Conservation (phyloP, 495 filamentous ascomycete genomes). For the Lasiosphaeria ovina region DNA sequence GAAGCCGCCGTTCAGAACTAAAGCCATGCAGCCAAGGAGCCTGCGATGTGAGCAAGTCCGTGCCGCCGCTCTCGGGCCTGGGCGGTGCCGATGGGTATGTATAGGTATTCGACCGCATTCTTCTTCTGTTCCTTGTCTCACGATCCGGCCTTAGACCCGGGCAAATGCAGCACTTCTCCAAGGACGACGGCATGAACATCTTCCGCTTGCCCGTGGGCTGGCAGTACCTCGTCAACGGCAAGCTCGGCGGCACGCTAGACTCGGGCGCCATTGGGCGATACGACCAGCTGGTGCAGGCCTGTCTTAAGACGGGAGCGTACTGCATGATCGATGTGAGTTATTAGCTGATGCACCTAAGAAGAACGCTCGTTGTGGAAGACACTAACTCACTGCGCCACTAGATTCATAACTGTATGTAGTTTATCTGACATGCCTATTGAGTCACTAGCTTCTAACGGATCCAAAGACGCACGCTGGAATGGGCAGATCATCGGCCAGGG, state of each 20-base stretch:
- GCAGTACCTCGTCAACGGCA: constrained; percentile 55
- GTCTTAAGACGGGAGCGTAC: constrained; percentile 46
- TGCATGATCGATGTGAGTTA: constrained; percentile 53
- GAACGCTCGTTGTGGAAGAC: background rate
- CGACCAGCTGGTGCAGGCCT: constrained; percentile 54
- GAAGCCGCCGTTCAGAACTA: constrained; percentile 15
- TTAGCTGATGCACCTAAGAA: background rate
- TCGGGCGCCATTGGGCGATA: constrained; percentile 45
- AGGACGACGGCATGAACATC: constrained; percentile 51
- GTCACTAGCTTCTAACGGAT: background rate
- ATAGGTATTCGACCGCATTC: background rate
- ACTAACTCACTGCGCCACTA: constrained; percentile 5
- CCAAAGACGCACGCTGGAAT: constrained; percentile 53
- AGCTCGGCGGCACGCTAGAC: constrained; percentile 50
- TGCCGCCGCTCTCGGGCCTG: constrained; percentile 30
- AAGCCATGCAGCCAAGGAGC: constrained; percentile 17
- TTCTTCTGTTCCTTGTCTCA: background rate
- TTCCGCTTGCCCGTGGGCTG: constrained; percentile 57
- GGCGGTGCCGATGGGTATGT: constrained; percentile 34
- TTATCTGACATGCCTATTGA: background rate
- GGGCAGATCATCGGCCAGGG: constrained; percentile 56
- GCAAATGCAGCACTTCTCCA: constrained; percentile 60
- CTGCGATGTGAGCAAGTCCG: constrained; percentile 27
- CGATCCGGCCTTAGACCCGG: constrained; percentile 17
- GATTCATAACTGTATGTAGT: constrained; percentile 50